Percentiles rank a stretch among this genome's conserved stretches.
Conservation (phyloP, 495 filamentous ascomycete species). For the Friedmanniomyces simplex region DNA sequence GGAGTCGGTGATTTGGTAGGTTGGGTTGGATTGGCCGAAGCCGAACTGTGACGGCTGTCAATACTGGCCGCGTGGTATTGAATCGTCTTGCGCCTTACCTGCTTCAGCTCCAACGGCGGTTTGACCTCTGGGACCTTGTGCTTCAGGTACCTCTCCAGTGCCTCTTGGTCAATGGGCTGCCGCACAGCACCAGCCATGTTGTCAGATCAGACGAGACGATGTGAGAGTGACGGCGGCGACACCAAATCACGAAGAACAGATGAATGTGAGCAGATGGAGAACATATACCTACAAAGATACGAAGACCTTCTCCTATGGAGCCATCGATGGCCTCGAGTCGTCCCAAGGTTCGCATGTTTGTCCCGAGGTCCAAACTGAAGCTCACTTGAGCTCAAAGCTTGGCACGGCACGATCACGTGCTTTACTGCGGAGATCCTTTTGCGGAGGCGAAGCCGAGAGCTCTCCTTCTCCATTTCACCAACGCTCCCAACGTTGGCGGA, state of each 20-base stretch:
- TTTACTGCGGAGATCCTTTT: slow-evolving; percentile 5
- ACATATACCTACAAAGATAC: neutral
- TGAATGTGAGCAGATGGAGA: too few species aligned
- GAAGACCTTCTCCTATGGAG: too few species aligned
- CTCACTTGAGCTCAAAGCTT: slow-evolving; percentile 1
- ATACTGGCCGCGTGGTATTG: neutral
- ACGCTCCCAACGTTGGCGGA: too few species aligned
- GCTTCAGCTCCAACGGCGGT: slow-evolving; percentile 72
- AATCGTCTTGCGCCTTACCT: slow-evolving; percentile 42
- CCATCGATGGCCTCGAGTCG: neutral
- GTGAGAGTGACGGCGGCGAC: neutral
- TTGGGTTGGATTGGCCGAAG: slow-evolving; percentile 94
- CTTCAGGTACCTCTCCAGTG: slow-evolving; percentile 67
- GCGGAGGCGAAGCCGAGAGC: neutral
- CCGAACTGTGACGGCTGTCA: slow-evolving; percentile 56
- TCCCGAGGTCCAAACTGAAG: neutral
- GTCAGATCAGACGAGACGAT: neutral
- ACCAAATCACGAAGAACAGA: too few species aligned
- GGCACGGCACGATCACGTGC: neutral
- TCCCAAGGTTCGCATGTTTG: neutral
- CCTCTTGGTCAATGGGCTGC: slow-evolving; percentile 72
- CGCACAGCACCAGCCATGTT: slow-evolving; percentile 77
- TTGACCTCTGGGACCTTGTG: slow-evolving; percentile 66
- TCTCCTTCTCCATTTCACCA: neutral
- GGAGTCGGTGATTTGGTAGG: slow-evolving; percentile 72